Evolutionary conservation across 352 stramenopile genomes (phyloP).

Genomic region (Phytopythium sindhum): DNA sequence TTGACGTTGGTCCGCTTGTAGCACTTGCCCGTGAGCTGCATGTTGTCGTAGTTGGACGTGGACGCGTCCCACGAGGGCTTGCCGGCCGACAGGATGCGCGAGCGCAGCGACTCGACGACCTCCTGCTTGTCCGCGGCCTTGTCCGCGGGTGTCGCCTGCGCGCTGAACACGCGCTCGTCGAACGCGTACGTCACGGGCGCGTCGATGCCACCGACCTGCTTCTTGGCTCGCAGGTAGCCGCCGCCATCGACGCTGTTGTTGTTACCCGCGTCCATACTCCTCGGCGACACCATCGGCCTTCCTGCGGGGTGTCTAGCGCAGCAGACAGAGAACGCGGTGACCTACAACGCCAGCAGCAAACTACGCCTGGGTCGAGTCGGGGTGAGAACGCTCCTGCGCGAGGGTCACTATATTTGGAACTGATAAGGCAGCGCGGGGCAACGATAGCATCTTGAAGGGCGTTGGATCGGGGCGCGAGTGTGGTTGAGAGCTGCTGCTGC

Average conservation of each 20-base stretch:
- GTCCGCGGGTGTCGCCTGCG: constrained; percentile 46
- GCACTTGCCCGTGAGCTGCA: constrained; percentile 68
- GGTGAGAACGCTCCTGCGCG: background rate
- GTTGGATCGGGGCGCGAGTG: background rate
- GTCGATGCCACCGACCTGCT: constrained; percentile 58
- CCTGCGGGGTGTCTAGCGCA: background rate
- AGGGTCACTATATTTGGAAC: constrained; percentile 3
- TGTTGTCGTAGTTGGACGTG: constrained; percentile 71
- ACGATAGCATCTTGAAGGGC: background rate
- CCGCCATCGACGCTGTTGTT: background rate
- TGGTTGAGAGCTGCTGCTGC: background rate
- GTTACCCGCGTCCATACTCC: background rate
- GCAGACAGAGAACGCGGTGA: background rate
- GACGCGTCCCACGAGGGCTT: constrained; percentile 58
- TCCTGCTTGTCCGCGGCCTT: constrained; percentile 62
- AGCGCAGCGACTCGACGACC: constrained; percentile 58
- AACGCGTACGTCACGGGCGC: constrained; percentile 69
- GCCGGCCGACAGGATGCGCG: constrained; percentile 52
- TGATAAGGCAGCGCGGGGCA: background rate
- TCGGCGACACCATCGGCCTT: background rate
- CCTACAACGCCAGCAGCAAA: background rate
- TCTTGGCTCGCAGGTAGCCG: constrained; percentile 35
- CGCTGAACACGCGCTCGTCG: constrained; percentile 69
- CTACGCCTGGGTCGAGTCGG: background rate
- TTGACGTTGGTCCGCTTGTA: constrained; percentile 79